Evolutionary conservation across 225 moss, liverwort and hornwort genomes (phyloP), one percentile per base, ranked within the genome.

Genomic region (Pseudisothecium myosuroides): DNA sequence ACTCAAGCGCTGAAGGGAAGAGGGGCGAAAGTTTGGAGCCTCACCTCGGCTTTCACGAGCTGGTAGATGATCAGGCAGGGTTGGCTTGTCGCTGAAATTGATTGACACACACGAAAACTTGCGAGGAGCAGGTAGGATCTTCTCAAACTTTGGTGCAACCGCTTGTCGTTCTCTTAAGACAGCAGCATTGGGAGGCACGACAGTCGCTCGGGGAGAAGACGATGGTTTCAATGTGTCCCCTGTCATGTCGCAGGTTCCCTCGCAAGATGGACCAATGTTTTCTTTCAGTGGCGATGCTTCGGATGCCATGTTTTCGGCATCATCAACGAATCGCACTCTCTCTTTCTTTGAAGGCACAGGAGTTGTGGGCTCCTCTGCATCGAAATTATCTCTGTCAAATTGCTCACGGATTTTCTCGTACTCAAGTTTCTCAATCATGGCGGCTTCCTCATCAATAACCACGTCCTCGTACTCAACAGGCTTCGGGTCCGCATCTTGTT

Each of bases 21-120:
- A 66, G 50, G 27, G 47, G 74, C 10, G 18, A 52, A 28, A 55
- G 17, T 39, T 89, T 45, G 43, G 63, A 77, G 76, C 55, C 43
- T 79, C 63, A 95, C 94, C 93, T 88, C 94, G 90, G 88, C 94
- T 95, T 92, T 95, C 93, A 43, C 94, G 94, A 86, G 94, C 94
- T 89, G 94, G 94, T 45, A 95, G 88, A 61, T 95, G 93, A 84
- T 88, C 87, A n/a, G 94, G 93, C 19, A 95, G 73, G n/a, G 90
- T 88, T 82, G 94, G 93, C 73, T 95, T 95, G 37, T 91, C 86
- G n/a, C 90, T 95, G 50, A 95, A 95, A 86, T 81, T 77, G 62
- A 95, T 93, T 26, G 92, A 60, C 14, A 95, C 88, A 61, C 90
- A 84, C 7, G 89, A 87, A 66, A 87, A 81, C 87, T 92, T 95